These are phyloP conservation scores for Marsdenia floribunda DNA, from an alignment of 257 asterid species.

Conservation along the genomic window DNA sequence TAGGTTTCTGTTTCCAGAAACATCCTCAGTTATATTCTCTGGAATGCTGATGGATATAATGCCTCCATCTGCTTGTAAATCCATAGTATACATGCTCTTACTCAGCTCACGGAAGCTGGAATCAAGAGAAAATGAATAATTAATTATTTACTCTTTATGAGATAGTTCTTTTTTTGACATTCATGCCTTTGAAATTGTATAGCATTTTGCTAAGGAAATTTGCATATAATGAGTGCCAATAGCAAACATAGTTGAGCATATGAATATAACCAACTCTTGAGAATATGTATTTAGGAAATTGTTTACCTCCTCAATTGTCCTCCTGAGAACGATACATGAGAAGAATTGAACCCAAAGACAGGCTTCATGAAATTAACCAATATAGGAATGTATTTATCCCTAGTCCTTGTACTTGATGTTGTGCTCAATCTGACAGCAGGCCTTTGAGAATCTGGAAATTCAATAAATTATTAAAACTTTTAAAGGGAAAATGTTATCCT, in stretches of 20 bases:
- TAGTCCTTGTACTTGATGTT: constrained; percentile 52
- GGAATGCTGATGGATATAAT: constrained; percentile 57
- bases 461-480: constrained; percentile 12
- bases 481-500: not conserved
- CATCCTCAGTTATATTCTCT: constrained; percentile 75
- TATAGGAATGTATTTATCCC: constrained; percentile 47
- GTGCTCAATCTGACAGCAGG: constrained; percentile 79
- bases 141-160: not conserved
- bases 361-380: constrained; percentile 72
- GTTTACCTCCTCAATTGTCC: constrained; percentile 66
- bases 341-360: constrained; percentile 73
- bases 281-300: not conserved
- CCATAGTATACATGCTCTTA: constrained; percentile 45
- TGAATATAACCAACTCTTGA: not conserved
- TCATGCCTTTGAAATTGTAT: not conserved
- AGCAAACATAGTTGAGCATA: not conserved
- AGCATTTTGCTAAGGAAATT: not conserved
- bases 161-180: not conserved
- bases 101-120: constrained; percentile 65
- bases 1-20: constrained; percentile 73
- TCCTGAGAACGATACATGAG: constrained; percentile 57
- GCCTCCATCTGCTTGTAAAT: constrained; percentile 41
- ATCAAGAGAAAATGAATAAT: not conserved
- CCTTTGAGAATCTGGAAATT: constrained; percentile 58
- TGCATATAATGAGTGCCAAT: not conserved